Evolutionary conservation across 345 rosid species (phyloP), one percentile per base, ranked within the genome.

Genomic region (Cardamine occulta): DNA sequence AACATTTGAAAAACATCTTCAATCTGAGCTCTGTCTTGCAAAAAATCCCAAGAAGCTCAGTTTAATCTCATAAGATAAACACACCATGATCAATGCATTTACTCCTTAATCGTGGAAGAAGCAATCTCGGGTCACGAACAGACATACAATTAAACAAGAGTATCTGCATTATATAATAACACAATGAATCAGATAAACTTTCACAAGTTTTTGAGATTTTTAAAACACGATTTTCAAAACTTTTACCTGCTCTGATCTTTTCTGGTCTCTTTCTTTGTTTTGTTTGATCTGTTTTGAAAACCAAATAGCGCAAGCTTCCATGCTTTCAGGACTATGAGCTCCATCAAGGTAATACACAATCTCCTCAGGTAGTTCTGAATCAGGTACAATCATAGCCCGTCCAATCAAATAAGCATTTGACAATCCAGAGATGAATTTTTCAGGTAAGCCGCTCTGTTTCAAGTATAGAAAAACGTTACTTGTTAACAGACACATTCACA

Each of bases 241-340:
- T 7, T 19, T 28, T 21, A 78, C 81, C 68, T 66, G 74, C 11
- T 78, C 81, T 49, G 69, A 52, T 52, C 26, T 66, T 51, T 23
- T 51, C 12, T 51, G 32, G 63, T 10, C 48, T 8, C n/a, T 64
- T 64, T 64, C 76, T 57, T 75, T 73, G 44, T 75, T 66, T 35
- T 68, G 79, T 66, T 82, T 52, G 17, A 44, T 47, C 73, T 63
- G 49, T 81, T 85, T 75, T 44, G 99, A 90, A 83, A 90, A 95
- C 98, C 99, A 95, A 56, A 42, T 77, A 7, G 91, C 97, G 72
- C 98, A 93, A 35, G 81, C 93, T 68, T 89, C 97, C 91, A 93
- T 91, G 84, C 98, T 93, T 72, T 93, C 97, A 31, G 98, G 97
- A 83, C 94, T 89, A 75, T 93, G 97, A 78, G 98, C 98, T 82